A percentile compares a stretch with the other conserved stretches of the same genome.
Evolutionary conservation across 495 filamentous ascomycete genomes (phyloP).

Genomic region (Ascobolus immersus): DNA sequence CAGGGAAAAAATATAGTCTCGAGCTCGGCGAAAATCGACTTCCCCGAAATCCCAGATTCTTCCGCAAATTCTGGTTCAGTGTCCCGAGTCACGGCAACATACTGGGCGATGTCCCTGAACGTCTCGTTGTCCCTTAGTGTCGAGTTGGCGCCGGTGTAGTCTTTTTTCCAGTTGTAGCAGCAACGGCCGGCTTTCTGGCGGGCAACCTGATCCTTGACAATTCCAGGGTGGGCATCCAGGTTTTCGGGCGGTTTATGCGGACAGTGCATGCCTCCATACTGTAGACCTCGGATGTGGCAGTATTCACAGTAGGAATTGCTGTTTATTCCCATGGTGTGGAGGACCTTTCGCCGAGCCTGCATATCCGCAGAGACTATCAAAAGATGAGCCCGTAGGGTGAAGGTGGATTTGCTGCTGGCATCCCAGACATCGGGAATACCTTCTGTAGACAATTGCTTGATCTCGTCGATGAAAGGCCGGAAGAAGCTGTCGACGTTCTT

Average conservation of each 20-base stretch:
- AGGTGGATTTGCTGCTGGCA: not conserved
- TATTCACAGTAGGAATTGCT: slow-evolving; percentile 3
- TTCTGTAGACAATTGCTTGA: not conserved
- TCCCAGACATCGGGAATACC: slow-evolving; percentile 5
- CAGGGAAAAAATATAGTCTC: slow-evolving; percentile 1
- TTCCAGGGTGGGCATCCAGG: no score
- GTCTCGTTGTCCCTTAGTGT: no score
- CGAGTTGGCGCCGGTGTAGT: no score
- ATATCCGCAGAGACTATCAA: slow-evolving; percentile 5
- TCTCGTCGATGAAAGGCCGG: slow-evolving; percentile 3
- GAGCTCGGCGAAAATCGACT: slow-evolving; percentile 1
- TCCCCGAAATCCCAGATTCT: slow-evolving; percentile 1
- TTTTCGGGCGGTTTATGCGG: not conserved
- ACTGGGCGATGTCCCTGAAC: no score
- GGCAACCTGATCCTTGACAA: no score
- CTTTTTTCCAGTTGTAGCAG: no score
- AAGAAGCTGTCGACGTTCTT: slow-evolving; percentile 7
- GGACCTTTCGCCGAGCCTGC: slow-evolving; percentile 1
- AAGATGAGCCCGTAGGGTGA: slow-evolving; percentile 3
- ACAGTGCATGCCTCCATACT: not conserved
- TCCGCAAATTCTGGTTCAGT: no score
- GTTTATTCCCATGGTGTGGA: slow-evolving; percentile 4
- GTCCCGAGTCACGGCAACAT: no score
- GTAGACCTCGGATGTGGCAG: slow-evolving; percentile 1
- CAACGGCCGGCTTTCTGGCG: no score